These are phyloP conservation scores for Backusella morwellensis DNA, from an alignment of 192 early-diverging fungal species.

Conservation along the genomic window DNA sequence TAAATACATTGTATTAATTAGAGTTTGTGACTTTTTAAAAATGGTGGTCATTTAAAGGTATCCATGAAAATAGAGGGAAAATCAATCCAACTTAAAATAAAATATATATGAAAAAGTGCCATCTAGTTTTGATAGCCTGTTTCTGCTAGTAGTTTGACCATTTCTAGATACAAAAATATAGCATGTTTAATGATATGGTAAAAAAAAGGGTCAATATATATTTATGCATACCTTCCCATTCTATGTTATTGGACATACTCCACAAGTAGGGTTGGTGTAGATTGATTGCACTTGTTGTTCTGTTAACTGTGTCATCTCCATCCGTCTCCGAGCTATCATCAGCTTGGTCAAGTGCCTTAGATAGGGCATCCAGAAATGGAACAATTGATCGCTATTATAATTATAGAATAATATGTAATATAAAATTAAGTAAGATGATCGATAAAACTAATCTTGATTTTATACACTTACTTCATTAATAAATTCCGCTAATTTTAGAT, in stretches of 20 bases:
- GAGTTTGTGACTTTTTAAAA: too few species aligned
- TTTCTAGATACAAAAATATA: background rate
- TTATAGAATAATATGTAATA: background rate
- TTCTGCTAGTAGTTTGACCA: constrained; percentile 4
- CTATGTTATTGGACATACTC: background rate
- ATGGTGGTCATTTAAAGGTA: too few species aligned
- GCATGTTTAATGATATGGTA: background rate
- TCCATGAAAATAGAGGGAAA: too few species aligned
- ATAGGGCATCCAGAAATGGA: background rate
- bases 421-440: background rate
- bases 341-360: background rate
- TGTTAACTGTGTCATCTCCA: background rate
- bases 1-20: too few species aligned
- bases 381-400: constrained; percentile 1
- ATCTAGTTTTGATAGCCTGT: background rate
- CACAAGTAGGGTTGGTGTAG: background rate
- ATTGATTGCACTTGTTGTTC: background rate
- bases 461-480: background rate
- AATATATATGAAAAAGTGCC: background rate
- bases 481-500: constrained; percentile 1
- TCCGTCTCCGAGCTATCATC: background rate
- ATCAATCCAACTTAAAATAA: background rate
- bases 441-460: background rate
- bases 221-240: constrained; percentile 6
- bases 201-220: background rate